Conservation (phyloP, 208 protist genomes). For the Leptomonas pyrrhocoris region DNA sequence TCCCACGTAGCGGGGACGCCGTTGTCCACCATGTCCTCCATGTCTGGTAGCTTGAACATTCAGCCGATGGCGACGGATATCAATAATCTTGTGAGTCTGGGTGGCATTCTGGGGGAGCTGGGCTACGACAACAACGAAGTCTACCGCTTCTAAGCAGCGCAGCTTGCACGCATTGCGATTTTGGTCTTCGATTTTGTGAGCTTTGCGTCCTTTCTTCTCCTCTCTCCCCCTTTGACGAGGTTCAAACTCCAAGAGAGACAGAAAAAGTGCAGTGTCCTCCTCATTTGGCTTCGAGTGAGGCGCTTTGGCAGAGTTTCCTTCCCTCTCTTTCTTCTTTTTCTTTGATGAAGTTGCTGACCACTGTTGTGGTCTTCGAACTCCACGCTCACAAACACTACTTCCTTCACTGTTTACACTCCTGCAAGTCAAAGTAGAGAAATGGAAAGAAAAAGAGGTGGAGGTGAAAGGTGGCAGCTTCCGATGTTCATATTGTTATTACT, state of each 20-base stretch:
- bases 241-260: background rate
- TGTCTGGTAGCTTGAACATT: conserved; percentile 77
- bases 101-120: conserved; percentile 79
- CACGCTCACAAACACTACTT: background rate
- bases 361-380: background rate
- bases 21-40: conserved; percentile 71
- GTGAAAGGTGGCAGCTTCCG: too few relatives aligned
- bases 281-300: background rate
- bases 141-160: conserved; percentile 75
- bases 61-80: conserved; percentile 84
- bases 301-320: background rate
- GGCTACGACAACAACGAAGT: conserved; percentile 87
- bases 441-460: too few relatives aligned
- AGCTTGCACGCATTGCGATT: background rate
- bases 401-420: background rate
- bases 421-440: too few relatives aligned
- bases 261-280: too few relatives aligned
- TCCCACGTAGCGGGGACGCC: conserved; percentile 84
- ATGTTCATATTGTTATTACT: too few relatives aligned
- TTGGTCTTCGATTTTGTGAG: too few relatives aligned
- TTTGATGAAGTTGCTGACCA: background rate
- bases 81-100: conserved; percentile 82
- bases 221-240: too few relatives aligned
- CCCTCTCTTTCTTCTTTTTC: background rate
- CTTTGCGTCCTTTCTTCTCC: too few relatives aligned